Percentiles rank a stretch among this genome's conserved stretches.
phyloP scores from a whole-genome alignment of 805 yeast genomes.

The Saturnispora silvae region DNA sequence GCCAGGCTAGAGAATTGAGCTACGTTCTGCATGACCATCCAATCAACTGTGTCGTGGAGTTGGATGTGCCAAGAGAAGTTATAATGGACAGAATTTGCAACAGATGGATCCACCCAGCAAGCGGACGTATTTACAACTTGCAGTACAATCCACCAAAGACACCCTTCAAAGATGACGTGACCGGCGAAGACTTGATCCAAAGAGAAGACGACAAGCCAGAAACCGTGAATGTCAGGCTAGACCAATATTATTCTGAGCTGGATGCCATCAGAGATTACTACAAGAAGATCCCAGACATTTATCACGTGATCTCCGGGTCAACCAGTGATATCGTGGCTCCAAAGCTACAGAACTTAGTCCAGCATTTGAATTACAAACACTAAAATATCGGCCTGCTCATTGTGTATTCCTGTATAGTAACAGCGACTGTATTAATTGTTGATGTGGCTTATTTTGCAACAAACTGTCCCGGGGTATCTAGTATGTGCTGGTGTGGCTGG shows the following conservation, averaged over 20 bases:
- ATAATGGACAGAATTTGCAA: constrained; percentile 75
- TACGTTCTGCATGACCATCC: constrained; percentile 31
- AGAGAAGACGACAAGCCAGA: constrained; percentile 76
- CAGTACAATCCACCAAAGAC: constrained; percentile 84
- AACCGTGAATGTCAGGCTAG: constrained; percentile 58
- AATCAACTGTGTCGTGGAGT: constrained; percentile 71
- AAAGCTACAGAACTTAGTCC: constrained; percentile 29
- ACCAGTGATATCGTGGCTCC: constrained; percentile 83
- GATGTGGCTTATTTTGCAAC: no score
- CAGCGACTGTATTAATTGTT: no score
- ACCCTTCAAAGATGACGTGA: constrained; percentile 73
- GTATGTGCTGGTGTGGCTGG: no score
- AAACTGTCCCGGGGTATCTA: no score
- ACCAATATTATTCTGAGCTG: constrained; percentile 46
- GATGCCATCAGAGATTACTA: constrained; percentile 62
- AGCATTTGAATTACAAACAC: not conserved
- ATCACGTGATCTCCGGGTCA: constrained; percentile 55
- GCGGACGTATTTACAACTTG: constrained; percentile 80
- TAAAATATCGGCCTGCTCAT: not conserved
- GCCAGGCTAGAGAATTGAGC: constrained; percentile 59
- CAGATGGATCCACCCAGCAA: constrained; percentile 72
- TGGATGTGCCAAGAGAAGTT: constrained; percentile 77
- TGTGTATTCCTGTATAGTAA: no score
- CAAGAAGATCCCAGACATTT: constrained; percentile 30
- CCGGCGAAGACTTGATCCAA: constrained; percentile 77